Percentiles rank a stretch among this genome's conserved stretches.
These are phyloP conservation scores for Amphichorda felina DNA, from an alignment of 2,329 filamentous ascomycete genomes.

Conservation along the genomic window DNA sequence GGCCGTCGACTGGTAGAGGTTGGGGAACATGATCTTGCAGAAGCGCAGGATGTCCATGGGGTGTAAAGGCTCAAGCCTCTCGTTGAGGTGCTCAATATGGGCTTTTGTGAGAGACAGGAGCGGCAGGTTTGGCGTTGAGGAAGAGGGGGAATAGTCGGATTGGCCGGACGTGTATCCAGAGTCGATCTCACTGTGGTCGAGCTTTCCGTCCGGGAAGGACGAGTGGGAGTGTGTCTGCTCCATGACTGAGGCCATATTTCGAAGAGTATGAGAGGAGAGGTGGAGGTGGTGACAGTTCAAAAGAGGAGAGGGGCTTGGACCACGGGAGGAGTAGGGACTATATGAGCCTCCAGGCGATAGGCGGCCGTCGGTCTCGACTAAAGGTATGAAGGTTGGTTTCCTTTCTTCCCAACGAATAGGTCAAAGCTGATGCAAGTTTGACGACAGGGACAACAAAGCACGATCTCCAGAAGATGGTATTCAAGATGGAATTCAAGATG, in stretches of 20 bases:
- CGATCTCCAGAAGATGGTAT: too few species aligned
- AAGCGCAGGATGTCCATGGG: constrained; percentile 87
- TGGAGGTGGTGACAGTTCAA: not conserved
- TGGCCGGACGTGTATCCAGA: constrained; percentile 70
- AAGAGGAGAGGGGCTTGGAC: not conserved
- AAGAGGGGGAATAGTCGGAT: constrained; percentile 25
- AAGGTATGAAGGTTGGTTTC: not conserved
- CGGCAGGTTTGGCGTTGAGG: constrained; percentile 38
- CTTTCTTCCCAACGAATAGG: not conserved
- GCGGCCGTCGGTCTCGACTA: not conserved
- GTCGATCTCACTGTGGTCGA: constrained; percentile 42
- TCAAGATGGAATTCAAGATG: too few species aligned
- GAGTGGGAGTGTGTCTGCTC: not conserved
- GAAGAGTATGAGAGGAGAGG: not conserved
- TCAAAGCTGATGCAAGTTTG: not conserved
- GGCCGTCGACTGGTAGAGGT: constrained; percentile 77
- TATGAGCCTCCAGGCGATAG: not conserved
- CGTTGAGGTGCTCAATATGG: constrained; percentile 84
- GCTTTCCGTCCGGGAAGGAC: constrained; percentile 18
- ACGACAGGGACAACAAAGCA: too few species aligned
- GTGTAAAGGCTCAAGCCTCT: constrained; percentile 75
- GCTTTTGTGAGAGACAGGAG: constrained; percentile 76
- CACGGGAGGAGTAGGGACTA: not conserved
- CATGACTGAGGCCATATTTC: not conserved
- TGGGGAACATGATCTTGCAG: constrained; percentile 82